Evolutionary conservation across 1,284 basidiomycete species (phyloP).

Genomic region (Malassezia yamatoensis): DNA sequence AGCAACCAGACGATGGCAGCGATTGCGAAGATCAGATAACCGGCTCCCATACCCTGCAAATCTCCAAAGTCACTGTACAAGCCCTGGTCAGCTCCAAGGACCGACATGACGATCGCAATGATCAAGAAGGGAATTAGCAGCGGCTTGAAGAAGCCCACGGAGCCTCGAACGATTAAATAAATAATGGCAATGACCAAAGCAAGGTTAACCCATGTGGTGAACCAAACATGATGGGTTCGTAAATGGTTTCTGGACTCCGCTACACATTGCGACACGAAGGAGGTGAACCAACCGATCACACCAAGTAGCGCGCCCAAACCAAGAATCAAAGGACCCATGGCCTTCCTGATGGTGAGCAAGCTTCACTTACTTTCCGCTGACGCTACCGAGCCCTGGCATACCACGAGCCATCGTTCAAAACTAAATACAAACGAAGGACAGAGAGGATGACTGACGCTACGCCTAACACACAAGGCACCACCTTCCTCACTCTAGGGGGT

Average conservation of each 20-base stretch:
- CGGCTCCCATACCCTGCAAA: slow-evolving; percentile 65
- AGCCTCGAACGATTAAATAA: not conserved
- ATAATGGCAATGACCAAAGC: slow-evolving; percentile 1
- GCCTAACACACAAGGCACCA: not conserved
- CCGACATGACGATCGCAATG: slow-evolving; percentile 66
- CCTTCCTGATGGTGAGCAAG: not conserved
- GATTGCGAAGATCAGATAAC: slow-evolving; percentile 82
- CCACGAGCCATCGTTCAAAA: not conserved
- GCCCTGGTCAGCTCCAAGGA: slow-evolving; percentile 59
- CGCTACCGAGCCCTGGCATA: slow-evolving; percentile 1
- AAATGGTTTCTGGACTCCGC: slow-evolving; percentile 31
- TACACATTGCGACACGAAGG: slow-evolving; percentile 63
- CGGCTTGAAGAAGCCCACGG: not conserved
- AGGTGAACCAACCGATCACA: slow-evolving; percentile 79
- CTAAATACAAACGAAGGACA: not conserved
- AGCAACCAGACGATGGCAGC: slow-evolving; percentile 81
- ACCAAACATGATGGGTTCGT: slow-evolving; percentile 65
- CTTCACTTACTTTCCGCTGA: not conserved
- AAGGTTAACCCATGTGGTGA: slow-evolving; percentile 56
- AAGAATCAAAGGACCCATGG: not conserved
- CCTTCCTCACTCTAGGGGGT: not conserved
- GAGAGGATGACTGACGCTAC: not conserved
- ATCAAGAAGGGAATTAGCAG: slow-evolving; percentile 58
- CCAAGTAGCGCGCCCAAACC: slow-evolving; percentile 54
- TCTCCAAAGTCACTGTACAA: slow-evolving; percentile 25